Evolutionary conservation across 257 asterid species (phyloP), one percentile per base, ranked within the genome.

Genomic region (Linderniella brevidens): DNA sequence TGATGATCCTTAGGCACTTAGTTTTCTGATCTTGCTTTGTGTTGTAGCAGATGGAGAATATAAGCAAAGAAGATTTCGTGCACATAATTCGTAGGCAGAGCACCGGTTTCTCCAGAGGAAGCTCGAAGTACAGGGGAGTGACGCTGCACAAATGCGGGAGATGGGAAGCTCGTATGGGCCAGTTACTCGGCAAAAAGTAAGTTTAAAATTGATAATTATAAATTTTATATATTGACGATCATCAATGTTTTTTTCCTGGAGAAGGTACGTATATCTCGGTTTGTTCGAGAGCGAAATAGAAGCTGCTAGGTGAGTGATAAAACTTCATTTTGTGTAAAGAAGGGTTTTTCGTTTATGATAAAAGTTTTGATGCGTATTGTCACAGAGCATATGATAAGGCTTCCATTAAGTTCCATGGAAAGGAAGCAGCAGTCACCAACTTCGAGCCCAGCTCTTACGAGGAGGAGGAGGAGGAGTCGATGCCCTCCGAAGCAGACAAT

Each of bases 81-180:
- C 97, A 83, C 58, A 68, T 76, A 67, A 92, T 87, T 41, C 92
- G 97, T 19, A 93, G 95, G 43, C 93, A 80, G 63, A 87, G 95
- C 58, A 83, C 87, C 10, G 95, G 95, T 17, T 82, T 83, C 67
- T 78, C 97, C 8, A 70, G 97, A 70, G 97, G 97, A 32, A 87
- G 88, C 68, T 87, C 95, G 0, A 83, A 80, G 61, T 87, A 77
- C 66, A 78, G 97, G 67, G 97, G 95, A 41, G 97, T 87, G 42
- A 87, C 97, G 25, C 62, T 80, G 68, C 97, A 87, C 74, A 87
- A 80, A 78, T 87, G 97, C 61, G 97, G 97, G 35, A 80, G 93
- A 36, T 87, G 97, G 97, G 97, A 87, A 67, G 97, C 97, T 69
- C 77, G 95, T 53, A 80, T 87, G 95, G 97, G 97, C 38, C 97